Percentiles rank a stretch among this genome's conserved stretches.
Evolutionary conservation across 148 eudicot genomes (phyloP).

Genomic region (Simmondsia chinensis): DNA sequence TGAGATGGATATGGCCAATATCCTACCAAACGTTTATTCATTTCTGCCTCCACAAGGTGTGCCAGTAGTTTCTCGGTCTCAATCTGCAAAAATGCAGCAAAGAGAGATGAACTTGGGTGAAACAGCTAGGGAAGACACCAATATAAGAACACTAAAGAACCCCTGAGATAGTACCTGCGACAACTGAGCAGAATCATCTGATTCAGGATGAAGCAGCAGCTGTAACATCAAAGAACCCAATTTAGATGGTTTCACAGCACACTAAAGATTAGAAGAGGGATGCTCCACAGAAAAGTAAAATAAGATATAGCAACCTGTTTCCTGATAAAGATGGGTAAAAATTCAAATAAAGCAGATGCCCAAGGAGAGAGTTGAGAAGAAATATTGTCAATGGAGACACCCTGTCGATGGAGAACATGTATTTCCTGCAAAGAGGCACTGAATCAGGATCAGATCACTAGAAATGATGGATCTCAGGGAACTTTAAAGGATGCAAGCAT

Average conservation of each 20-base stretch:
- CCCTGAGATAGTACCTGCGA: conserved; percentile 60
- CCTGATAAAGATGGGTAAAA: conserved; percentile 79
- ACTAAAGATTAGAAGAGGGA: not conserved
- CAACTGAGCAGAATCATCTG: conserved; percentile 96
- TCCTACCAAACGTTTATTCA: conserved; percentile 84
- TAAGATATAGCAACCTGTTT: conserved; percentile 51
- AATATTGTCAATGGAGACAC: conserved; percentile 67
- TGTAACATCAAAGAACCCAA: conserved; percentile 20
- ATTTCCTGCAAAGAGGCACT: conserved; percentile 54
- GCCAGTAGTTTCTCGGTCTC: conserved; percentile 94
- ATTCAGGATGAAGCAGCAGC: conserved; percentile 95
- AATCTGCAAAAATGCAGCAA: conserved; percentile 48
- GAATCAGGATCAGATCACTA: not conserved
- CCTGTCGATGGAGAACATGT: conserved; percentile 70
- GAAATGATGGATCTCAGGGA: not conserved
- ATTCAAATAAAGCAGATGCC: conserved; percentile 95
- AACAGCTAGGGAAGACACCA: not conserved
- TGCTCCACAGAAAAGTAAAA: not conserved
- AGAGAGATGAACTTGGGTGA: not conserved
- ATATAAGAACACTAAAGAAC: conserved; percentile 1
- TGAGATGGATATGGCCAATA: too few species aligned
- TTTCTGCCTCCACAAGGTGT: conserved; percentile 90
- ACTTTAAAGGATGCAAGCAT: conserved; percentile 1
- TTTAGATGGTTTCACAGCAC: not conserved
- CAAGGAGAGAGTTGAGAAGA: conserved; percentile 91